Evolutionary conservation across 164 flowering plant species (phyloP).

Genomic region (Kingdonia uniflora): DNA sequence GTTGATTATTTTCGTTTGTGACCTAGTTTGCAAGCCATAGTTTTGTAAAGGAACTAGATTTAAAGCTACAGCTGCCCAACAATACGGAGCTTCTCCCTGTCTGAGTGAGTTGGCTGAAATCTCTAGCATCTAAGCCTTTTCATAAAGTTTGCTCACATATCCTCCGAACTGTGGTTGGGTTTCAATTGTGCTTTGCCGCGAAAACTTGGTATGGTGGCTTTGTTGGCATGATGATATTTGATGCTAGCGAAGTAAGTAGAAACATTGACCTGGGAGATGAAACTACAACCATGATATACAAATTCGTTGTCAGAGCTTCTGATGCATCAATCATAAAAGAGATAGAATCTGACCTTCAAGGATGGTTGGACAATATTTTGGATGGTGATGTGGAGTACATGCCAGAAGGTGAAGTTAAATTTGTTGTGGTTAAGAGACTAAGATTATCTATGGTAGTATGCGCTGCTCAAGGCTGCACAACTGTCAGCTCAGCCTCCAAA

Average conservation of each 20-base stretch:
- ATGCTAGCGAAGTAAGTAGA: constrained; percentile 99
- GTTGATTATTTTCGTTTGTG: constrained; percentile 94
- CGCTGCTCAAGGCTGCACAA: constrained; percentile 83
- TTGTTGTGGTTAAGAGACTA: constrained; percentile 73
- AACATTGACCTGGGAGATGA: constrained; percentile 96
- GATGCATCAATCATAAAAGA: constrained; percentile 85
- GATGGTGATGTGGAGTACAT: constrained; percentile 89
- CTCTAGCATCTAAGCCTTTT: constrained; percentile 85
- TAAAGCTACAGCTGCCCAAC: constrained; percentile 97
- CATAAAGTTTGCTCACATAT: constrained; percentile 65
- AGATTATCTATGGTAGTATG: constrained; percentile 72
- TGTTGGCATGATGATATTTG: constrained; percentile 95
- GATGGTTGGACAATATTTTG: constrained; percentile 90
- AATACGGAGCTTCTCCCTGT: constrained; percentile 90
- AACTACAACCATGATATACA: constrained; percentile 93
- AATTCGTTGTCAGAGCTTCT: constrained; percentile 89
- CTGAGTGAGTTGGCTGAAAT: constrained; percentile 85
- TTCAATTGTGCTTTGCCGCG: constrained; percentile 89
- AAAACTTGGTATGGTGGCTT: constrained; percentile 98
- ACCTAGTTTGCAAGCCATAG: constrained; percentile 96
- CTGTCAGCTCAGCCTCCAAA: constrained; percentile 49
- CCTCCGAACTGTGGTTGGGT: too few relatives aligned
- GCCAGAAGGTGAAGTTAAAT: constrained; percentile 94
- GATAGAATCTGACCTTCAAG: constrained; percentile 76
- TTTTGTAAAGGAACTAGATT: constrained; percentile 99